phyloP scores from a whole-genome alignment of 768 basidiomycete genomes.

The Leccinum rimulosum region DNA sequence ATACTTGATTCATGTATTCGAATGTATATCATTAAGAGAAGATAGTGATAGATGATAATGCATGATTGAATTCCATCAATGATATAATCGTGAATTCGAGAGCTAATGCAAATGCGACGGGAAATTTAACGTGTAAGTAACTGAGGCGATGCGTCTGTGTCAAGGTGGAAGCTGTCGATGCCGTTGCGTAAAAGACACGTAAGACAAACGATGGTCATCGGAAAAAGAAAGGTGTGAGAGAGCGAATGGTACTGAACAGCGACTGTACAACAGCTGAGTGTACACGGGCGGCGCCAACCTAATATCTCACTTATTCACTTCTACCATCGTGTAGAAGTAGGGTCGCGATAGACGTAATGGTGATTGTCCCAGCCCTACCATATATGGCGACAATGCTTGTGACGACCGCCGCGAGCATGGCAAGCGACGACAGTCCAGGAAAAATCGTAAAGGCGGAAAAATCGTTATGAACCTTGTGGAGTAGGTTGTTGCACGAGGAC shows the following conservation, averaged over 20 bases:
- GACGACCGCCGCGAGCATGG: conserved; percentile 7
- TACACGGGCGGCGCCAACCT: conserved; percentile 16
- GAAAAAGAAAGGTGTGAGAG: conserved; percentile 17
- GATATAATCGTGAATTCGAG: conserved; percentile 22
- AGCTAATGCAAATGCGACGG: conserved; percentile 17
- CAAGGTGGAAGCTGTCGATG: conserved; percentile 12
- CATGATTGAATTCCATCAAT: conserved; percentile 24
- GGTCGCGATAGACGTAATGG: conserved; percentile 3
- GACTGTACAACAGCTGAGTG: conserved; percentile 24
- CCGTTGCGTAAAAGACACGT: conserved; percentile 20
- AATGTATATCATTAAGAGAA: conserved; percentile 26
- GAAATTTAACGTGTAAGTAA: conserved; percentile 14
- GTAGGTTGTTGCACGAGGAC: conserved; percentile 70
- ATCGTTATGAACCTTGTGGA: conserved; percentile 57
- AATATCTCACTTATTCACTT: conserved; percentile 12
- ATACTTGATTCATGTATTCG: background rate
- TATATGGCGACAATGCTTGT: conserved; percentile 4
- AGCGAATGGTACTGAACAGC: conserved; percentile 17
- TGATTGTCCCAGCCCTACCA: conserved; percentile 3
- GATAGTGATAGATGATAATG: conserved; percentile 29
- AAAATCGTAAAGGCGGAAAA: conserved; percentile 3
- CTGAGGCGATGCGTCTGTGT: conserved; percentile 8
- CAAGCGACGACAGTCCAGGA: conserved; percentile 6
- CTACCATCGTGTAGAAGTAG: conserved; percentile 13
- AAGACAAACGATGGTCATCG: conserved; percentile 22